Evolutionary conservation across 1,284 basidiomycete species (phyloP).

Genomic region (Chondrostereum purpureum): DNA sequence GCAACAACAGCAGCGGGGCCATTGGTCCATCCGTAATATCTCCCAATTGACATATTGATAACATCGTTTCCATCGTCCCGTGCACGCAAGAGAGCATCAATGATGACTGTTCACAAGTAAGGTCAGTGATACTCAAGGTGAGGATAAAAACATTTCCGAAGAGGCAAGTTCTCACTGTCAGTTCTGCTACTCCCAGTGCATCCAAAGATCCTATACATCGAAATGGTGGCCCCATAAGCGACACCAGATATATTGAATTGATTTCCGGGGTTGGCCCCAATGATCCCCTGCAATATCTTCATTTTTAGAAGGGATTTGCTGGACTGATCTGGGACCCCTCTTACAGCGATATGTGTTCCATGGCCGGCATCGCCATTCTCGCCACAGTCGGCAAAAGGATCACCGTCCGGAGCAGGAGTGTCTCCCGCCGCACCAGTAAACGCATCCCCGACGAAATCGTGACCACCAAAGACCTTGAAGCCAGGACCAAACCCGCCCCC

Average conservation of each 20-base stretch:
- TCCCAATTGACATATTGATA: conserved; percentile 48
- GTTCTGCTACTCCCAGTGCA: conserved; percentile 27
- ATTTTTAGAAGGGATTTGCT: too few species aligned
- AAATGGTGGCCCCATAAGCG: conserved; percentile 28
- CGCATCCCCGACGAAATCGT: conserved; percentile 37
- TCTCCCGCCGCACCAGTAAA: conserved; percentile 29
- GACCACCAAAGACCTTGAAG: conserved; percentile 48
- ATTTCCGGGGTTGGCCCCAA: conserved; percentile 42
- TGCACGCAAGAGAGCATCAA: conserved; percentile 32
- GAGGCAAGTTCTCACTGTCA: conserved; percentile 31
- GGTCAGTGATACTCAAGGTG: too few species aligned
- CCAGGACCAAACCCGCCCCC: conserved; percentile 51
- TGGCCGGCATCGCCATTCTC: too few species aligned
- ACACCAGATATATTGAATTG: conserved; percentile 39
- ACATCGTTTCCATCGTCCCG: conserved; percentile 39
- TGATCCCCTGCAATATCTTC: conserved; percentile 39
- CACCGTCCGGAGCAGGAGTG: conserved; percentile 28
- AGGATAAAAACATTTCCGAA: too few species aligned
- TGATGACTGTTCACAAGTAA: conserved; percentile 30
- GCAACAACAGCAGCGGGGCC: conserved; percentile 36
- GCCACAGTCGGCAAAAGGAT: conserved; percentile 33
- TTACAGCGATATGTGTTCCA: conserved; percentile 42
- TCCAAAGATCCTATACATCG: conserved; percentile 33
- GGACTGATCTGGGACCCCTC: too few species aligned
- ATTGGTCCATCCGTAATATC: conserved; percentile 43